Evolutionary conservation across 331 rosid genomes (phyloP).

Genomic region (Saraca asoca): DNA sequence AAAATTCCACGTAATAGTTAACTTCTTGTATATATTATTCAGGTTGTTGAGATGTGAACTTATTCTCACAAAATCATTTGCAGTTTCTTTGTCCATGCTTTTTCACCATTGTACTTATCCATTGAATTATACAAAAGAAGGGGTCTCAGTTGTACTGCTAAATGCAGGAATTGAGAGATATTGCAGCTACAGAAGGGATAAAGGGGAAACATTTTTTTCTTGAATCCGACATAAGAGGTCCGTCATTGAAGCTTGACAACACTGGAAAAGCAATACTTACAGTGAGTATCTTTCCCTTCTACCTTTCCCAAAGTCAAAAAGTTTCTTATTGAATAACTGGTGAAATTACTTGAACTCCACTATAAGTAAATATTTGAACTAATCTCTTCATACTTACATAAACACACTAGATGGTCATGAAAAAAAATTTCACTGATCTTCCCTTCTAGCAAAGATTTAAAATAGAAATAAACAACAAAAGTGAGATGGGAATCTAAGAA

Average conservation of each 20-base stretch:
- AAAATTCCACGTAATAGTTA: no score
- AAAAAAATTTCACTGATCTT: slow-evolving; percentile 14
- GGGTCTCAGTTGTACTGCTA: slow-evolving; percentile 19
- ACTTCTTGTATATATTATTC: no score
- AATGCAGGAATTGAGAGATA: slow-evolving; percentile 81
- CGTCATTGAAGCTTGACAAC: slow-evolving; percentile 81
- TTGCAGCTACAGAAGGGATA: slow-evolving; percentile 63
- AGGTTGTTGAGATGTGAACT: neutral
- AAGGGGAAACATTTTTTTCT: slow-evolving; percentile 84
- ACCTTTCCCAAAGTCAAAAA: slow-evolving; percentile 13
- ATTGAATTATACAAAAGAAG: slow-evolving; percentile 19
- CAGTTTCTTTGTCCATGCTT: slow-evolving; percentile 2
- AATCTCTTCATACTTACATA: slow-evolving; percentile 9
- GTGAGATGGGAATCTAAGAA: neutral
- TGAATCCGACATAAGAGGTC: slow-evolving; percentile 80
- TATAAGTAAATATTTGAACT: slow-evolving; percentile 8
- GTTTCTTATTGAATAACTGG: neutral
- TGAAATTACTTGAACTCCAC: slow-evolving; percentile 3
- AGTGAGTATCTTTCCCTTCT: slow-evolving; percentile 45
- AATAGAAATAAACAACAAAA: neutral
- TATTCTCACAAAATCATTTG: slow-evolving; percentile 2
- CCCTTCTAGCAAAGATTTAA: neutral
- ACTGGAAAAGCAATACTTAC: slow-evolving; percentile 88
- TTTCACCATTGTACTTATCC: neutral
- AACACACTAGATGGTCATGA: slow-evolving; percentile 5